Percentiles rank a stretch among this genome's conserved stretches.
Conservation (phyloP, 2,329 filamentous ascomycete genomes). For the Paecilomyces fulvus region DNA sequence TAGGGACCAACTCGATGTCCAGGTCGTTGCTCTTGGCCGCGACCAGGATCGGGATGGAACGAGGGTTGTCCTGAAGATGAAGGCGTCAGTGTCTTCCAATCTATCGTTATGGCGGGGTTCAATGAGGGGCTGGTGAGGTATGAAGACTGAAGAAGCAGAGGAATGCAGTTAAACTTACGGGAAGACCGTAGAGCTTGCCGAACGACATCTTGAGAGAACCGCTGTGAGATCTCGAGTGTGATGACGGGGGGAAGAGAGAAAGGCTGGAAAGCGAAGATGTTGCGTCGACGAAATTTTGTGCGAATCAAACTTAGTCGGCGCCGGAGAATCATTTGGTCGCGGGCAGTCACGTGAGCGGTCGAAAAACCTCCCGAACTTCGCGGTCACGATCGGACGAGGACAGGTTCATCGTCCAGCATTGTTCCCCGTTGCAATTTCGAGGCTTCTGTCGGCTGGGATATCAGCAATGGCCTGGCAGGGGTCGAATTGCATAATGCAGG, state of each 20-base stretch:
- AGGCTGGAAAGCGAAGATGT: slow-evolving; percentile 4
- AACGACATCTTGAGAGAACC: slow-evolving; percentile 67
- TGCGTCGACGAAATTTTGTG: slow-evolving; percentile 16
- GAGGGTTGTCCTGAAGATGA: slow-evolving; percentile 66
- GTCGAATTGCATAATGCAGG: slow-evolving; percentile 25
- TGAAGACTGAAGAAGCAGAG: not conserved
- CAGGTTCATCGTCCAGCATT: not conserved
- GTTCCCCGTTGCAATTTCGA: not conserved
- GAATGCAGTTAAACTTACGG: slow-evolving; percentile 48
- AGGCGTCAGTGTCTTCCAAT: slow-evolving; percentile 20
- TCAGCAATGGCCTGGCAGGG: slow-evolving; percentile 29
- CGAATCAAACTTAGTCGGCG: slow-evolving; percentile 10
- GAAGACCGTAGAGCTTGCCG: slow-evolving; percentile 89
- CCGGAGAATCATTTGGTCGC: slow-evolving; percentile 17
- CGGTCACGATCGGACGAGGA: slow-evolving; percentile 2
- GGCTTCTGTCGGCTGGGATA: slow-evolving; percentile 8
- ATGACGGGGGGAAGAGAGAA: slow-evolving; percentile 13
- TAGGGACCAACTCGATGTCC: slow-evolving; percentile 76
- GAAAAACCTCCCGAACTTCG: slow-evolving; percentile 13
- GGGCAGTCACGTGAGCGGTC: slow-evolving; percentile 15
- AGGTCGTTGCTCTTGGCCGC: slow-evolving; percentile 97
- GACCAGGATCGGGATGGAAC: slow-evolving; percentile 78
- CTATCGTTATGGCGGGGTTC: slow-evolving; percentile 1
- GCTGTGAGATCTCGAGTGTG: slow-evolving; percentile 9
- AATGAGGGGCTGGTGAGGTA: slow-evolving; percentile 3